phyloP scores from a whole-genome alignment of 1,284 basidiomycete species.

The Trichosporon asahii region DNA sequence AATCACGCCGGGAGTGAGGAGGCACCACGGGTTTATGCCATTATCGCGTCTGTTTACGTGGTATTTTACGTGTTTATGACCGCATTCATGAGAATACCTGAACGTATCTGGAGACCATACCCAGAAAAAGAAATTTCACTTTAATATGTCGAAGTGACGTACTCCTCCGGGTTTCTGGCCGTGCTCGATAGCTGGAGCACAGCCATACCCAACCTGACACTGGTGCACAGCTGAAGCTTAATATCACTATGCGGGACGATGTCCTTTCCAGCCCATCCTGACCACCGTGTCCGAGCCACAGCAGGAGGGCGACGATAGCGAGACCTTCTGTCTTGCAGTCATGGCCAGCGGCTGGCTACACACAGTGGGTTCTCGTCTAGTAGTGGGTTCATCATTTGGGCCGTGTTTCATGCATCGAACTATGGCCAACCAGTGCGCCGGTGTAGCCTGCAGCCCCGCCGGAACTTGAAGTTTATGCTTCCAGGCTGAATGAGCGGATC shows the following conservation, averaged over 20 bases:
- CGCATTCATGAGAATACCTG: conserved; percentile 1
- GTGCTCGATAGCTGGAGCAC: not conserved
- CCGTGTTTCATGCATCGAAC: not conserved
- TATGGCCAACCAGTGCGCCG: not conserved
- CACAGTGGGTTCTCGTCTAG: not conserved
- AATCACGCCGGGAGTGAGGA: not conserved
- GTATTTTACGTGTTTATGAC: not conserved
- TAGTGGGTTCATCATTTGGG: not conserved
- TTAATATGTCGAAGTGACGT: not conserved
- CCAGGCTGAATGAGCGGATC: not conserved
- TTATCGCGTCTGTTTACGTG: not conserved
- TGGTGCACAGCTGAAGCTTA: not conserved
- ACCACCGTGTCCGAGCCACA: too few relatives aligned
- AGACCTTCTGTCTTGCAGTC: too few relatives aligned
- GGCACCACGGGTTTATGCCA: not conserved
- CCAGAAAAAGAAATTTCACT: not conserved
- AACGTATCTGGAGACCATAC: not conserved
- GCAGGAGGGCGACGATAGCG: too few relatives aligned
- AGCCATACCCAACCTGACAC: not conserved
- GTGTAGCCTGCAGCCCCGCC: not conserved
- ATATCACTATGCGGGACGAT: not conserved
- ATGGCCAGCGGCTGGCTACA: not conserved
- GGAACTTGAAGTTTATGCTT: not conserved
- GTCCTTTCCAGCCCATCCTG: too few relatives aligned
- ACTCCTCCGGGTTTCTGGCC: not conserved